Percentiles rank a stretch among this genome's conserved stretches.
phyloP scores from a whole-genome alignment of 208 protist species.

The Acanthamoeba sp. region DNA sequence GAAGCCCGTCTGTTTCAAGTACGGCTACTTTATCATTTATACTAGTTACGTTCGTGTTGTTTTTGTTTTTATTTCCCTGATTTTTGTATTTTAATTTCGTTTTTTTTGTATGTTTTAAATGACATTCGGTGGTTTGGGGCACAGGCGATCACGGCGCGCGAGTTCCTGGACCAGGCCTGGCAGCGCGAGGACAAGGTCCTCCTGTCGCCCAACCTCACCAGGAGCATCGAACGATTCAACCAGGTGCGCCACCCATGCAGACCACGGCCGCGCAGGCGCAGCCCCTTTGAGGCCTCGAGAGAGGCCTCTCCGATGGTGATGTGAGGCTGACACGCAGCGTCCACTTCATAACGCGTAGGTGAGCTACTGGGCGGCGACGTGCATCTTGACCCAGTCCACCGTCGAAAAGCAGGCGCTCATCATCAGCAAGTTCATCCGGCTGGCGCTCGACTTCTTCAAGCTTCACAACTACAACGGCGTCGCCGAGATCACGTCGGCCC shows the following conservation, averaged over 20 bases:
- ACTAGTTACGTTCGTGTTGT: too few species aligned
- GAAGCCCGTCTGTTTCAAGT: slow-evolving; percentile 51
- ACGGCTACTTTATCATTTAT: too few species aligned
- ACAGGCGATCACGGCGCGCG: slow-evolving; percentile 25
- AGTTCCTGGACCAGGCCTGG: slow-evolving; percentile 75
- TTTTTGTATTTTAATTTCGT: too few species aligned
- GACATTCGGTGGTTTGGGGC: background rate
- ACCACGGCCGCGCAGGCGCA: too few species aligned
- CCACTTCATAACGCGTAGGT: background rate
- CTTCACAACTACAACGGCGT: slow-evolving; percentile 71
- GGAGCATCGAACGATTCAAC: slow-evolving; percentile 71
- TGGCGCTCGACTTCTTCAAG: slow-evolving; percentile 61
- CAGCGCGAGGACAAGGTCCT: slow-evolving; percentile 58
- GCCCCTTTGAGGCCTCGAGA: too few species aligned
- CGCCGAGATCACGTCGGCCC: slow-evolving; percentile 26
- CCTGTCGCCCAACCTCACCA: slow-evolving; percentile 59
- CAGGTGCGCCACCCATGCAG: background rate
- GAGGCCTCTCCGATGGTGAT: too few species aligned
- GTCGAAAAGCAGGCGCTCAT: slow-evolving; percentile 59
- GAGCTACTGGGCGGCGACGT: slow-evolving; percentile 68
- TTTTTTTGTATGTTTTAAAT: background rate
- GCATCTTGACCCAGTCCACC: slow-evolving; percentile 36
- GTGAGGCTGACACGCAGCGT: background rate
- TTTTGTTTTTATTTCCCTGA: too few species aligned
- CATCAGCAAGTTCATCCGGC: slow-evolving; percentile 63